Evolutionary conservation across 352 stramenopile species (phyloP), one percentile per base, ranked within the genome.

Genomic region (Blastocystis sp.): DNA sequence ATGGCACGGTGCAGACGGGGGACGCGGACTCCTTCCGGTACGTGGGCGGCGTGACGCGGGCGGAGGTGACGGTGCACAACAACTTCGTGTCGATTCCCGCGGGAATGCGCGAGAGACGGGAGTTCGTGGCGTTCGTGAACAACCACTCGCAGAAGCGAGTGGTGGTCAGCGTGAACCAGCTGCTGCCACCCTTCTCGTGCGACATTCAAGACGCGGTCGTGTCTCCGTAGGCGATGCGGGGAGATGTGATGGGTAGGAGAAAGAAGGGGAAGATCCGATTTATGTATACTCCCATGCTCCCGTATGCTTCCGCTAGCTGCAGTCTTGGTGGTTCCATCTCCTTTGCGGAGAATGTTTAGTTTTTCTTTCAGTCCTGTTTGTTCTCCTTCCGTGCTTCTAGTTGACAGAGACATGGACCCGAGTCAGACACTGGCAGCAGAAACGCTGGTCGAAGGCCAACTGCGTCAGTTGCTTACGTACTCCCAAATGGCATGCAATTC

Each of bases 111-210:
- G 57, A 28, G 34, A 69, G 28, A 10, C 57, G 69, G 45, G 19
- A 69, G 7, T 69, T 68, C 54, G 66, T 69, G 34, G 74, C 66
- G 21, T 54, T 84, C n/a, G 61, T 84, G 14, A 42, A 84, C 74
- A 84, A 84, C 45, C 60, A 84, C 61, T 84, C 74, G 4, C 34
- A 84, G 34, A 54, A n/a, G 9, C 68, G 69, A 43, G 57, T 84
- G 3, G 66, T 34, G 34, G 24, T 84, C 45, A 43, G 28, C 42
- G 21, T 84, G 52, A 63, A 69, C 42, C 74, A 24, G n/a, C 11
- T 84, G 34, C 54, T 54, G n/a, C 34, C 74, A 1, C 74, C 74
- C 34, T 84, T 84, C 60, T 48, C n/a, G 17, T 84, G 74, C 34
- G 45, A 62, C 24, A 69, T 69, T 70, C 40, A 21, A 24, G 42